Conservation (phyloP, 1,284 basidiomycete genomes). For the Agroathelia rolfsii region DNA sequence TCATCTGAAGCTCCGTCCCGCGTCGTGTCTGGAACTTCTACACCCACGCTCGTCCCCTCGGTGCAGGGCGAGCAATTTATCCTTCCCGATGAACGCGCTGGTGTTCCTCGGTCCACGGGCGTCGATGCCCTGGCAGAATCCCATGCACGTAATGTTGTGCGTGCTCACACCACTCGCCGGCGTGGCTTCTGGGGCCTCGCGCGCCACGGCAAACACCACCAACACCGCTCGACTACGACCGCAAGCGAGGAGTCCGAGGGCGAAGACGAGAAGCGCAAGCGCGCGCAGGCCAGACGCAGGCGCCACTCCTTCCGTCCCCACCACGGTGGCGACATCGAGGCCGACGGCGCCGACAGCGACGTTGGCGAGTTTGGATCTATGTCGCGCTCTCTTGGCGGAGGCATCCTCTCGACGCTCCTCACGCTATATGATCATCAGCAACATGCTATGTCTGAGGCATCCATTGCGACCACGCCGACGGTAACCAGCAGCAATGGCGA, state of each 20-base stretch:
- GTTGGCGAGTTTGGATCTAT: slow-evolving; percentile 11
- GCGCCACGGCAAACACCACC: no score
- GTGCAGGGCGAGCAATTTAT: not conserved
- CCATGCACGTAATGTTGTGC: slow-evolving; percentile 14
- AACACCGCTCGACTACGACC: slow-evolving; percentile 1
- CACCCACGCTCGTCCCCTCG: not conserved
- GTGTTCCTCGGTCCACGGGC: slow-evolving; percentile 7
- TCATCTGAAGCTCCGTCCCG: no score
- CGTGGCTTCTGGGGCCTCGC: slow-evolving; percentile 12
- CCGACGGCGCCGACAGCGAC: slow-evolving; percentile 12
- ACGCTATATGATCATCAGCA: slow-evolving; percentile 38
- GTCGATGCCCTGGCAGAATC: slow-evolving; percentile 12
- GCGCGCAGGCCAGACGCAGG: not conserved
- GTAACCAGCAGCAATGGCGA: no score
- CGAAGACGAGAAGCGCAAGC: not conserved
- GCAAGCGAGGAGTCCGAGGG: slow-evolving; percentile 4
- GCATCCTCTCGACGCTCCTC: slow-evolving; percentile 43
- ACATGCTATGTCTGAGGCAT: no score
- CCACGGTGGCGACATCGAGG: slow-evolving; percentile 11
- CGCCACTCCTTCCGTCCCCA: not conserved
- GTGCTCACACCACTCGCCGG: slow-evolving; percentile 14
- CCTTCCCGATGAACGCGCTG: not conserved
- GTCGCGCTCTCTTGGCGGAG: slow-evolving; percentile 23
- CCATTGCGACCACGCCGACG: no score
- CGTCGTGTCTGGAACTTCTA: no score